These are phyloP conservation scores for Phyllachora maydis DNA, from an alignment of 2,329 filamentous ascomycete genomes.

Conservation along the genomic window DNA sequence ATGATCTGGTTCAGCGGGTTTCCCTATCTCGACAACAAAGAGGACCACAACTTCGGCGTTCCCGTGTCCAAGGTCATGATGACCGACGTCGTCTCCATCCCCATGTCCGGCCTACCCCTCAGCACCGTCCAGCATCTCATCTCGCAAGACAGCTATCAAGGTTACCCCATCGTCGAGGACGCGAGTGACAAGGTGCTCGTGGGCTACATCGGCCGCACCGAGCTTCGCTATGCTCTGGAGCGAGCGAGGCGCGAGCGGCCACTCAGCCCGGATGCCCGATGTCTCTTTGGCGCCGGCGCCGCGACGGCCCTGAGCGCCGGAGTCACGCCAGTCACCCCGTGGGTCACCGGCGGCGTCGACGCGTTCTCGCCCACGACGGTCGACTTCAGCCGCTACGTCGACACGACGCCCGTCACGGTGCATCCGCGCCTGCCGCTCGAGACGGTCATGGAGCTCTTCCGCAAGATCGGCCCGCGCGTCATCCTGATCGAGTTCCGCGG, in stretches of 20 bases:
- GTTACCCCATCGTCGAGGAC: conserved; percentile 80
- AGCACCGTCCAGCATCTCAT: conserved; percentile 60
- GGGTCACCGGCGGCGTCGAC: conserved; percentile 11
- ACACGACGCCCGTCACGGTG: conserved; percentile 73
- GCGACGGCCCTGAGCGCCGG: too few relatives aligned
- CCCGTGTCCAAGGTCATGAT: conserved; percentile 86
- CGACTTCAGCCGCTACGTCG: conserved; percentile 75
- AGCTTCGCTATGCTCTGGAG: conserved; percentile 78
- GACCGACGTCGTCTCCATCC: conserved; percentile 50
- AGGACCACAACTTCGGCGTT: conserved; percentile 91
- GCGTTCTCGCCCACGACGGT: conserved; percentile 25
- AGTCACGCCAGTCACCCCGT: conserved; percentile 20
- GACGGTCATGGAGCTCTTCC: conserved; percentile 96
- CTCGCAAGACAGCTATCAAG: conserved; percentile 64
- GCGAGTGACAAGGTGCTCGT: conserved; percentile 48
- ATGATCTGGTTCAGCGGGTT: conserved; percentile 99
- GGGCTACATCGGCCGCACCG: conserved; percentile 83
- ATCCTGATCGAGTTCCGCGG: conserved; percentile 86
- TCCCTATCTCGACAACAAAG: conserved; percentile 90
- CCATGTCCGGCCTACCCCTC: conserved; percentile 53
- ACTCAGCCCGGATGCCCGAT: conserved; percentile 47
- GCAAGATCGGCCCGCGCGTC: conserved; percentile 87
- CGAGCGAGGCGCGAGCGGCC: conserved; percentile 50
- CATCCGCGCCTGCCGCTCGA: conserved; percentile 84
- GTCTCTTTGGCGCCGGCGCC: conserved; percentile 33